These are phyloP conservation scores for Clitopilus hobsonii DNA, from an alignment of 768 basidiomycete species.

Conservation along the genomic window DNA sequence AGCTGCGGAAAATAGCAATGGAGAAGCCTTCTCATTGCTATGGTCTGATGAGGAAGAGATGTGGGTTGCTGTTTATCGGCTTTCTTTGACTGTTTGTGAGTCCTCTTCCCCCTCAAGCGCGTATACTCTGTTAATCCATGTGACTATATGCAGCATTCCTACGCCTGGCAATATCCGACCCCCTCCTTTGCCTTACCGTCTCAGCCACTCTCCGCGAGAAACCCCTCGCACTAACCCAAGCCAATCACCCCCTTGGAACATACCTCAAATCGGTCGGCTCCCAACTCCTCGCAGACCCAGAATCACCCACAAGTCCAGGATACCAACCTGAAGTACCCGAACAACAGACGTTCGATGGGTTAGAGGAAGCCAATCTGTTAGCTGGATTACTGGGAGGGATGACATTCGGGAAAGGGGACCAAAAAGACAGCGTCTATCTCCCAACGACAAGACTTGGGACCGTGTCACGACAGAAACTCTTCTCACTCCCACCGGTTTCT, in stretches of 20 bases:
- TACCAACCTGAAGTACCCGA: slow-evolving; percentile 25
- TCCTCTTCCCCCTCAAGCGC: not conserved
- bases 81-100: slow-evolving; percentile 79
- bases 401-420: slow-evolving; percentile 28
- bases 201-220: slow-evolving; percentile 88
- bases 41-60: slow-evolving; percentile 55
- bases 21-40: slow-evolving; percentile 62
- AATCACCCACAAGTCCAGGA: slow-evolving; percentile 26
- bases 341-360: slow-evolving; percentile 36
- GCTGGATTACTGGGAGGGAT: slow-evolving; percentile 62
- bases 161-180: slow-evolving; percentile 62
- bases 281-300: slow-evolving; percentile 28
- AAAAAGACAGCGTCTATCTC: slow-evolving; percentile 42
- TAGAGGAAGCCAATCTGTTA: slow-evolving; percentile 51
- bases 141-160: slow-evolving; percentile 56
- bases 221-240: slow-evolving; percentile 40
- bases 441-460: slow-evolving; percentile 72
- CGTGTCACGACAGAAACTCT: slow-evolving; percentile 60
- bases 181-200: slow-evolving; percentile 78
- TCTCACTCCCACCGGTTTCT: slow-evolving; percentile 51
- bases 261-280: slow-evolving; percentile 33
- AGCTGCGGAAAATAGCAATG: slow-evolving; percentile 23
- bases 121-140: not conserved
- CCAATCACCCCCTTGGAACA: slow-evolving; percentile 37
- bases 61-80: slow-evolving; percentile 81